Base-by-base conservation (phyloP, 2,329 filamentous ascomycete genomes). In the Coniochaeta prunicola region DNA sequence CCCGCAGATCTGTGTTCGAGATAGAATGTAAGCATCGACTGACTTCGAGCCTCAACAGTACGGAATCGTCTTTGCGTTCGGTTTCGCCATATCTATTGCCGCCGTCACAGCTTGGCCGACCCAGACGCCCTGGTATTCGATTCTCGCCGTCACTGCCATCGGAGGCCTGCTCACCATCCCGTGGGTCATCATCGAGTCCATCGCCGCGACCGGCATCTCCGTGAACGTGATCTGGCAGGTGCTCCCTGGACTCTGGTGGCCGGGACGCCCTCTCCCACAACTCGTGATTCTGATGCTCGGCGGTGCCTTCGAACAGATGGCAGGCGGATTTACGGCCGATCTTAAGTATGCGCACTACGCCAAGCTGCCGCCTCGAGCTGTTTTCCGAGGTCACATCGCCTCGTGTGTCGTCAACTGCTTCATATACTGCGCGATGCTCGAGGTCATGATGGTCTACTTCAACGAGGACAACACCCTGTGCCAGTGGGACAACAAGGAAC, bases 221-320 rank as follows among this genome's bases (percentile, higher is more conserved):
- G 65, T 82, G 9, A 81, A 82, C 60, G 78, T 82, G 36, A 72
- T 81, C 54, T 79, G 77, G 2, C 77, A 80, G 63, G 77, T 79
- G 57, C 72, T 82, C 21, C 66, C 64, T n/a, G 65, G 65, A 17
- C 57, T 66, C 58, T 63, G 66, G 66, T 65, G 64, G 58, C 65
- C 65, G 5, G 65, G 66, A 19, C 62, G 62, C 31, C 66, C 66
- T 15, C 60, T 66, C 4, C 65, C 65, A 4, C 65, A 67, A 58
- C 60, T 67, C 17, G 63, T 67, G 33, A 62, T 67, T 26, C 60
- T 70, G 7, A 55, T 73, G 26, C 69, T 69, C 8, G 70, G 71
- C 24, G 74, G 72, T 59, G 68, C 69, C 28, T 66, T 70, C 30
- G 53, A 55, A 34, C 53, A 55, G 13, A 24, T 21, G 53, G 53